Evolutionary conservation across 1,284 basidiomycete species (phyloP).

Genomic region (Malassezia slooffiae): DNA sequence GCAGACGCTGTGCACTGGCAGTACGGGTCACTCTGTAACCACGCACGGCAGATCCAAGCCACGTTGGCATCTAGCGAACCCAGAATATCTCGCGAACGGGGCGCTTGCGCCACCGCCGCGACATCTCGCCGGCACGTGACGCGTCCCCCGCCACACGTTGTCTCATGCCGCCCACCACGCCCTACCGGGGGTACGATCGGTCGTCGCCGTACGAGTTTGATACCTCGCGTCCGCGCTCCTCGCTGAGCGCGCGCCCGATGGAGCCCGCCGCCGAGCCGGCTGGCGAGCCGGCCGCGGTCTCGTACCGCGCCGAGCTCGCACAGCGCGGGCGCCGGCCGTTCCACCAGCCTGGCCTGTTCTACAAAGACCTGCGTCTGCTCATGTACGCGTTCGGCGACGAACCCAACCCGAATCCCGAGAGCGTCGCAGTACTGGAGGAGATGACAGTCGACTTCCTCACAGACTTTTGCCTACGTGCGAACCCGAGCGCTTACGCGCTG

Average conservation of each 20-base stretch:
- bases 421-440: slow-evolving; percentile 83
- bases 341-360: slow-evolving; percentile 31
- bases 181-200: not conserved
- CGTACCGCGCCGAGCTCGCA: slow-evolving; percentile 2
- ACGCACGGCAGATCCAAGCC: too few species aligned
- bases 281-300: not conserved
- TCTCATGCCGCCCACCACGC: slow-evolving; percentile 9
- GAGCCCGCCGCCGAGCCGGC: not conserved
- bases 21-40: too few species aligned
- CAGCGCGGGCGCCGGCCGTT: slow-evolving; percentile 21
- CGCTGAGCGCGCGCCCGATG: not conserved
- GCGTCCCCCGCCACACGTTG: not conserved
- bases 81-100: too few species aligned
- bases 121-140: not conserved
- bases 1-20: not conserved
- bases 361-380: slow-evolving; percentile 56
- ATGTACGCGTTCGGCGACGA: slow-evolving; percentile 96
- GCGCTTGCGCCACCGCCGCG: too few species aligned
- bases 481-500: slow-evolving; percentile 26
- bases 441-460: slow-evolving; percentile 81
- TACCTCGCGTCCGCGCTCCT: too few species aligned
- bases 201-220: slow-evolving; percentile 13
- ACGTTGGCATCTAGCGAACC: too few species aligned
- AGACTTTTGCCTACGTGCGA: slow-evolving; percentile 59
- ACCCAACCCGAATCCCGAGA: slow-evolving; percentile 70